Evolutionary conservation across 1,139 yeast genomes (phyloP).

Genomic region (Geotrichum aggregatum): DNA sequence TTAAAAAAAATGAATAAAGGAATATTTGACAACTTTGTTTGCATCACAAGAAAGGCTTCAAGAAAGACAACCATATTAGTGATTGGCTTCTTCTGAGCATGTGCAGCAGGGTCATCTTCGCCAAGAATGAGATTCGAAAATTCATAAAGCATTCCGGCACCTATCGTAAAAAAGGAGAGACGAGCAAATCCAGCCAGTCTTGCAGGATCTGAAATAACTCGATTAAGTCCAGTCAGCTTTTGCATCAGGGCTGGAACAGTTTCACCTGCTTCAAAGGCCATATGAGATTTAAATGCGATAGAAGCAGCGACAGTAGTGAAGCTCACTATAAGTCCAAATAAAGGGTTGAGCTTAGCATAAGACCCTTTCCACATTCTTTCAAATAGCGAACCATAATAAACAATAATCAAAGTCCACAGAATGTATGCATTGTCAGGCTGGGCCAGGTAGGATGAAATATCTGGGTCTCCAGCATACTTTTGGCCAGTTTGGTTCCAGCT

Average conservation of each 20-base stretch:
- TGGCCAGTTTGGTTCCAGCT: constrained; percentile 94
- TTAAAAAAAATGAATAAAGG: constrained; percentile 61
- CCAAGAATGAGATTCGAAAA: constrained; percentile 27
- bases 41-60: constrained; percentile 61
- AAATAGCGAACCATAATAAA: constrained; percentile 41
- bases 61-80: constrained; percentile 47
- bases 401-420: constrained; percentile 50
- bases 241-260: constrained; percentile 43
- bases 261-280: constrained; percentile 54
- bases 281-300: constrained; percentile 56
- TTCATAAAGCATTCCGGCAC: constrained; percentile 31
- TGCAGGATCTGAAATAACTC: constrained; percentile 25
- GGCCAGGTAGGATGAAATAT: constrained; percentile 38
- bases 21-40: constrained; percentile 62
- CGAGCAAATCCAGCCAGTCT: constrained; percentile 33
- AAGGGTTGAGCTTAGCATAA: constrained; percentile 27
- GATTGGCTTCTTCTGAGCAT: constrained; percentile 32
- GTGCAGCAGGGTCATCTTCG: constrained; percentile 14
- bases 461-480: constrained; percentile 55
- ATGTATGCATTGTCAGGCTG: constrained; percentile 26
- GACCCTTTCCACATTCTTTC: constrained; percentile 31
- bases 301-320: constrained; percentile 44
- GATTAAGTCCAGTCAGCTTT: constrained; percentile 32
- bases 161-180: constrained; percentile 33
- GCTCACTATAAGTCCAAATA: constrained; percentile 43